Evolutionary conservation across 768 basidiomycete genomes (phyloP), one percentile per base, ranked within the genome.

Genomic region (Boletus rubescentipes): DNA sequence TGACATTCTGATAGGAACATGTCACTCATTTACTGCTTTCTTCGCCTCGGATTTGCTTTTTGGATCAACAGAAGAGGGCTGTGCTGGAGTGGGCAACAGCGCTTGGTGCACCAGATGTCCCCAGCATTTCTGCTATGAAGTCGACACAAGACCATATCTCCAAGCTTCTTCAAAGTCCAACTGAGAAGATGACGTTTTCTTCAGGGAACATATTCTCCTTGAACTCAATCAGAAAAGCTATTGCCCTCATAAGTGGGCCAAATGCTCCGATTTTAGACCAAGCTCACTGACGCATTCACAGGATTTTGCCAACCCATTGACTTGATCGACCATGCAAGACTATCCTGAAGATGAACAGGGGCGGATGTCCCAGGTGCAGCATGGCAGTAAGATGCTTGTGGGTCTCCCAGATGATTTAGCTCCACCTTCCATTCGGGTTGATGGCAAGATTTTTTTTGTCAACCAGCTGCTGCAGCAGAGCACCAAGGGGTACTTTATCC

Each of bases 401-500:
- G 47, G 16, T 3, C 16, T 49, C 2, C 20, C 15, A 3, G 35
- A 47, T 26, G 16, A 18, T n/a, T 29, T 42, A 14, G 30, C 23
- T 1, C 66, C 66, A 4, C 72, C 65, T 0, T 62, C 63, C 53
- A 61, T 71, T 12, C 56, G 41, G 11, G 49, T 61, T 2, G 36
- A 58, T 1, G n/a, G 29, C 0, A 29, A 55, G 6, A 52, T 72
- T 29, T 67, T 58, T 44, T 73, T 63, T 29, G 43, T 67, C 9
- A 49, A 70, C n/a, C 60, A 69, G 38, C 51, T 73, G 1, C 53
- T 64, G 4, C 54, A 60, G 14, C 45, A 54, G n/a, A n/a, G n/a
- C n/a, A n/a, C n/a, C n/a, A n/a, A n/a, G n/a, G n/a, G n/a, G n/a
- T n/a, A n/a, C n/a, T n/a, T n/a, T n/a, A n/a, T n/a, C n/a, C n/a